Evolutionary conservation across 2,329 filamentous ascomycete genomes (phyloP).

Genomic region (Exophiala phaeomuriformis): DNA sequence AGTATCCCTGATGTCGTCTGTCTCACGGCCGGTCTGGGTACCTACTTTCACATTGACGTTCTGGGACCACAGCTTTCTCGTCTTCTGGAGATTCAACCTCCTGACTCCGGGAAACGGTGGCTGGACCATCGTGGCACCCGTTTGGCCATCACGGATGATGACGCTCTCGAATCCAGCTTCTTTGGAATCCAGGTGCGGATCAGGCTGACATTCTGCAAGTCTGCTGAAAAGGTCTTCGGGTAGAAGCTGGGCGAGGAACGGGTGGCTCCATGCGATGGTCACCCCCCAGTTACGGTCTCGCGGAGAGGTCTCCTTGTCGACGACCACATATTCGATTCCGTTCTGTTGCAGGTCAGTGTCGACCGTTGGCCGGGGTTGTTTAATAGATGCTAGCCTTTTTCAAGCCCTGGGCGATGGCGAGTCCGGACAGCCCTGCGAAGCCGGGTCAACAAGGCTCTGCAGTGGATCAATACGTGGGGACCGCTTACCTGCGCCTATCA

Average conservation of each 20-base stretch:
- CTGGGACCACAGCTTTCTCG: slow-evolving; percentile 32
- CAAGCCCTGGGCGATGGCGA: slow-evolving; percentile 20
- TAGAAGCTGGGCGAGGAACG: slow-evolving; percentile 32
- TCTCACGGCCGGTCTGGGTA: background rate
- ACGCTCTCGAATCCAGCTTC: slow-evolving; percentile 17
- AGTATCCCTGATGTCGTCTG: background rate
- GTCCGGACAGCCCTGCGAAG: slow-evolving; percentile 14
- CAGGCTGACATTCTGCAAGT: slow-evolving; percentile 32
- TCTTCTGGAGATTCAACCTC: slow-evolving; percentile 33
- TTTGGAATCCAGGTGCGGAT: slow-evolving; percentile 30
- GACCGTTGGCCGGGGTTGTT: background rate
- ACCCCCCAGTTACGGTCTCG: slow-evolving; percentile 24
- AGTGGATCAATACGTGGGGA: background rate
- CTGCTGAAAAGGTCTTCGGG: slow-evolving; percentile 30
- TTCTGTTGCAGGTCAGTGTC: slow-evolving; percentile 8
- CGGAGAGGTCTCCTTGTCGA: slow-evolving; percentile 20
- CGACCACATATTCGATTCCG: slow-evolving; percentile 19
- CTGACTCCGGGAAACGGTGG: slow-evolving; percentile 29
- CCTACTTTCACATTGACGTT: slow-evolving; percentile 28
- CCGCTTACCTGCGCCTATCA: slow-evolving; percentile 13
- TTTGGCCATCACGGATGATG: slow-evolving; percentile 20
- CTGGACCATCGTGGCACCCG: slow-evolving; percentile 28
- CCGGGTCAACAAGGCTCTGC: background rate
- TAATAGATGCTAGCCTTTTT: slow-evolving; percentile 9
- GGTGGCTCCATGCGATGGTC: slow-evolving; percentile 34